Evolutionary conservation across 2,329 filamentous ascomycete genomes (phyloP).

Genomic region (Fusarium citri): DNA sequence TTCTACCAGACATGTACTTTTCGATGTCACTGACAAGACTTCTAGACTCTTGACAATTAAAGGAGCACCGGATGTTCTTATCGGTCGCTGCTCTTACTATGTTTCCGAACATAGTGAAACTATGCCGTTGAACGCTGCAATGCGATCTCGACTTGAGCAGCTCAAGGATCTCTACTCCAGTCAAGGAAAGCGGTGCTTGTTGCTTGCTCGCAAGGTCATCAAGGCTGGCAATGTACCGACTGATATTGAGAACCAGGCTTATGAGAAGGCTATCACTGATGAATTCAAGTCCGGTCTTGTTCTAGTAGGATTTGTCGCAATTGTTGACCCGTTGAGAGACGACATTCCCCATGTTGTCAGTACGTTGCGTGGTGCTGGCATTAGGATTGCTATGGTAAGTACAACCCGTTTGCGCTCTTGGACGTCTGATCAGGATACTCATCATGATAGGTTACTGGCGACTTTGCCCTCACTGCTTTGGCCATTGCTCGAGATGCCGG

Average conservation of each 20-base stretch:
- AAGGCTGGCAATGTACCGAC: constrained; percentile 24
- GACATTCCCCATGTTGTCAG: constrained; percentile 76
- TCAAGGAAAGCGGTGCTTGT: constrained; percentile 10
- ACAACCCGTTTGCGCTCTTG: no score
- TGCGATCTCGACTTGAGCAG: not conserved
- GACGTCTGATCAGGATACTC: not conserved
- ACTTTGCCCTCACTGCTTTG: constrained; percentile 79
- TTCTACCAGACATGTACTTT: rapidly evolving
- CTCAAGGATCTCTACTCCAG: constrained; percentile 10
- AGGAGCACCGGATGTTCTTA: constrained; percentile 79
- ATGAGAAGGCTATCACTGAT: constrained; percentile 59
- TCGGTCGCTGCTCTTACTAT: constrained; percentile 57
- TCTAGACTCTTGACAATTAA: constrained; percentile 76
- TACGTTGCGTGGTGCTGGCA: constrained; percentile 76
- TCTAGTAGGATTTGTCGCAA: constrained; percentile 79
- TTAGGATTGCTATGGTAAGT: constrained; percentile 79
- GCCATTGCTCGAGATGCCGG: constrained; percentile 79
- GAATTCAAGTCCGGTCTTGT: constrained; percentile 60
- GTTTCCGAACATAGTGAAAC: constrained; percentile 3
- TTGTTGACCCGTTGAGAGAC: constrained; percentile 81
- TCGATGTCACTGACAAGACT: not conserved
- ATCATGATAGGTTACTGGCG: constrained; percentile 70
- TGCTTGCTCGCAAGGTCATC: not conserved
- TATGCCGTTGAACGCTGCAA: not conserved
- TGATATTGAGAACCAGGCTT: constrained; percentile 70